phyloP scores from a whole-genome alignment of 2,329 filamentous ascomycete species.

The Monosporascus cannonballus region DNA sequence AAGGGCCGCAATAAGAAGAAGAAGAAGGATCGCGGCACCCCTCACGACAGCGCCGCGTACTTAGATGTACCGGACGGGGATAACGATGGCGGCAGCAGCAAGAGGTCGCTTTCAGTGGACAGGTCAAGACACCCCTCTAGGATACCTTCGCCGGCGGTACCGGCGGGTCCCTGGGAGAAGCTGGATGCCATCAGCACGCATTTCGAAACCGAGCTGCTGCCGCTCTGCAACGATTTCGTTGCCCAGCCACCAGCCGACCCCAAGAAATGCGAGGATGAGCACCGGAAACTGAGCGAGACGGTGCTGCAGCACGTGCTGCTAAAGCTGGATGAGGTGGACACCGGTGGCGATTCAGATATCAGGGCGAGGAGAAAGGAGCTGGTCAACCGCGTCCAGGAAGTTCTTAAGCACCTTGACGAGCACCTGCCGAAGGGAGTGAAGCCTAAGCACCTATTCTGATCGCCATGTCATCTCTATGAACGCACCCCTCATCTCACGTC shows the following conservation, averaged over 20 bases:
- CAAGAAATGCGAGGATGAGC: constrained; percentile 66
- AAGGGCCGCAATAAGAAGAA: constrained; percentile 27
- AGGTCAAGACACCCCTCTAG: constrained; percentile 32
- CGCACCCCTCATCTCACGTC: neutral
- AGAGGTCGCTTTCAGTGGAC: constrained; percentile 21
- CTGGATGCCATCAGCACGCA: constrained; percentile 60
- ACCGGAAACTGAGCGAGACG: constrained; percentile 69
- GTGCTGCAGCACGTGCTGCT: constrained; percentile 70
- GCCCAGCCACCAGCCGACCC: constrained; percentile 56
- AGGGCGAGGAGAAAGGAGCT: constrained; percentile 63
- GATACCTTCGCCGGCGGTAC: constrained; percentile 29
- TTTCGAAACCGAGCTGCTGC: constrained; percentile 59
- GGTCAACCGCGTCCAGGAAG: constrained; percentile 63
- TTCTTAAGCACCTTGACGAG: constrained; percentile 60
- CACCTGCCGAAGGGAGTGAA: constrained; percentile 13
- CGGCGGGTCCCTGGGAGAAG: constrained; percentile 48
- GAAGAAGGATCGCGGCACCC: constrained; percentile 33
- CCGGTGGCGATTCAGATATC: constrained; percentile 61
- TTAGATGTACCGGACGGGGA: constrained; percentile 31
- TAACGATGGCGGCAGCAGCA: constrained; percentile 26
- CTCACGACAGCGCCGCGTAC: constrained; percentile 37
- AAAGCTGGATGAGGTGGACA: constrained; percentile 72
- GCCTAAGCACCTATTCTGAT: constrained; percentile 2
- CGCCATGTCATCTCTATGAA: neutral
- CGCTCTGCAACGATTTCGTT: constrained; percentile 57